Evolutionary conservation across 2,329 filamentous ascomycete genomes (phyloP).

Genomic region (Xylariaceae sp.): DNA sequence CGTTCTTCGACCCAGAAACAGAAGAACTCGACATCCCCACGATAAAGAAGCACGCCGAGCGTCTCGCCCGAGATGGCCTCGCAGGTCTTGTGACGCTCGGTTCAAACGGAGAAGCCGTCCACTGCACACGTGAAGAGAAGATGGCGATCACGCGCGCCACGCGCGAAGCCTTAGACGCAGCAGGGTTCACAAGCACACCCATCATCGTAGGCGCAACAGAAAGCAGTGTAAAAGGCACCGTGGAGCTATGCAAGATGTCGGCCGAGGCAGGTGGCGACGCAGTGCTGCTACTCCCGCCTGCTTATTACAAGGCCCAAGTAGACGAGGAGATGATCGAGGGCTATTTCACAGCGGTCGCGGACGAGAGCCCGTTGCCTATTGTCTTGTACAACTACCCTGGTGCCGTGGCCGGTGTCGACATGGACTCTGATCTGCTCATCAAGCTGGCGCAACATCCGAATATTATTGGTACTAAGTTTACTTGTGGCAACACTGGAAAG

Average conservation of each 20-base stretch:
- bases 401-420: conserved; percentile 80
- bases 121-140: conserved; percentile 78
- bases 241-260: conserved; percentile 68
- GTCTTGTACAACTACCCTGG: conserved; percentile 91
- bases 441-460: conserved; percentile 76
- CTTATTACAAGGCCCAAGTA: conserved; percentile 77
- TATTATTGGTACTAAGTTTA: conserved; percentile 88
- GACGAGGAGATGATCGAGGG: conserved; percentile 71
- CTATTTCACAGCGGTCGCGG: conserved; percentile 74
- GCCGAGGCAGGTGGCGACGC: conserved; percentile 73
- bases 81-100: conserved; percentile 84
- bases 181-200: conserved; percentile 72
- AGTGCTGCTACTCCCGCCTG: conserved; percentile 74
- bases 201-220: conserved; percentile 82
- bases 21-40: conserved; percentile 80
- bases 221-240: conserved; percentile 76
- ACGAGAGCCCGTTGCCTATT: conserved; percentile 71
- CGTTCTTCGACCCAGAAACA: conserved; percentile 80
- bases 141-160: conserved; percentile 72
- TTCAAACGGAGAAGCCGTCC: conserved; percentile 86
- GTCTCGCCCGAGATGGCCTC: conserved; percentile 73
- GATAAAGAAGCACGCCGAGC: conserved; percentile 77
- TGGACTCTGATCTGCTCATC: conserved; percentile 86
- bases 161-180: conserved; percentile 76
- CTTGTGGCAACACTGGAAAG: conserved; percentile 87